A percentile compares a stretch with the other conserved stretches of the same genome.
Conservation (phyloP, 768 basidiomycete genomes). For the Mycena vulgaris region DNA sequence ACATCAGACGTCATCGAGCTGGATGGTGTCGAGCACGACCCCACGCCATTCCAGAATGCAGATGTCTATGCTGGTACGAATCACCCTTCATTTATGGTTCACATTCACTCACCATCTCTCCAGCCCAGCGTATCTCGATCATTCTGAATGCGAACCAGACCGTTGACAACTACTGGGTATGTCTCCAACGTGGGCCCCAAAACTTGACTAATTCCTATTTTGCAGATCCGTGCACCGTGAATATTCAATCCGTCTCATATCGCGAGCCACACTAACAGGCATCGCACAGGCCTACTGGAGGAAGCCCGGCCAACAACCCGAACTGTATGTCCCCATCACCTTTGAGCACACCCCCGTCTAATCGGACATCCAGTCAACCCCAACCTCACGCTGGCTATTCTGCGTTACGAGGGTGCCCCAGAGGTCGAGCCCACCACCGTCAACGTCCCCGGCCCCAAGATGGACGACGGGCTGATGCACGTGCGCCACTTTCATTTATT, state of each 20-base stretch:
- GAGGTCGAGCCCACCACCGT: constrained; percentile 49
- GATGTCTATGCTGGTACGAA: constrained; percentile 62
- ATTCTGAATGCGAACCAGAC: constrained; percentile 59
- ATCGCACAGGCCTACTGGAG: constrained; percentile 41
- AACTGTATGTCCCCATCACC: constrained; percentile 37
- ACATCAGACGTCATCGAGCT: constrained; percentile 51
- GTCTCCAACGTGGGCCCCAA: neutral
- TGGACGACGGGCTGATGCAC: constrained; percentile 49
- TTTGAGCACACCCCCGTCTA: no score
- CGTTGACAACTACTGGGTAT: constrained; percentile 60
- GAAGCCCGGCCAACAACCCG: constrained; percentile 44
- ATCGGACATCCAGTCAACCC: constrained; percentile 40
- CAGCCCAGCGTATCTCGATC: constrained; percentile 55
- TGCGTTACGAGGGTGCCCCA: constrained; percentile 56
- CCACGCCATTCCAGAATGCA: constrained; percentile 56
- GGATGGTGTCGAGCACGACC: constrained; percentile 59
- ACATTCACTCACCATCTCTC: no score
- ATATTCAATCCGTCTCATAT: constrained; percentile 2
- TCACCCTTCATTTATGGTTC: constrained; percentile 27
- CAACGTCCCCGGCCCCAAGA: constrained; percentile 40
- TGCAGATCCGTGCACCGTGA: constrained; percentile 50
- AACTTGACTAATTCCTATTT: neutral
- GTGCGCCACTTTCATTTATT: constrained; percentile 37
- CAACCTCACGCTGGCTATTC: constrained; percentile 54
- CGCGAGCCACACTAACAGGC: constrained; percentile 4